Evolutionary conservation across 306 rosid genomes (phyloP), one percentile per base, ranked within the genome.

Genomic region (Echinosophora koreensis): DNA sequence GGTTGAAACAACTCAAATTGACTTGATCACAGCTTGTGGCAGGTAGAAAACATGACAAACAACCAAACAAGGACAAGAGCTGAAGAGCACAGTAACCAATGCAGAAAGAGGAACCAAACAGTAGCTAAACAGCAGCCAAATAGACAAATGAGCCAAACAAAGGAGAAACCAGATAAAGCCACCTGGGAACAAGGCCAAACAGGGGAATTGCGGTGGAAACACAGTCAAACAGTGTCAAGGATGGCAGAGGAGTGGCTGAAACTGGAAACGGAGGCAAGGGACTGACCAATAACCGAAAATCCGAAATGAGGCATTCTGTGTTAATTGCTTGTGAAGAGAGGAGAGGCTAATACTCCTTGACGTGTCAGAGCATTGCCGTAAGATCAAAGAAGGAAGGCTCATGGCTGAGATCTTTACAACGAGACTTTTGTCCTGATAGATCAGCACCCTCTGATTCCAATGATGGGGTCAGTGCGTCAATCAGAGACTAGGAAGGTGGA

Each of bases 311-410:
- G 22, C 13, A 17, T 42, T 42, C 17, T 10, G 4, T 46, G 72
- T 66, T 13, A 12, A 66, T 42, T 10, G 27, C 18, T 46, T 3
- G 8, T 60, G 75, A 34, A 35, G 39, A 5, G 61, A 51, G 51
- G 61, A 69, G 64, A 16, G 34, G 27, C 7, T 59, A 15, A 42
- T 5, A 47, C 69, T 69, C 47, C 78, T 73, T 55, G 7, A n/a
- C 4, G 17, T 44, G 17, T 57, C n/a, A 30, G 69, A 41, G 58
- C 47, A 30, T 30, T 47, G 59, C 14, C 4, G 27, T 34, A 73
- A 30, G 34, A 35, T 50, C 37, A 47, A 3, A 57, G 44, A 30
- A n/a, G n/a, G 35, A 61, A 7, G 18, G 49, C 28, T 46, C 69
- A 12, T 11, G 22, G 61, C 35, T 46, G n/a, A 49, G 51, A 62